Evolutionary conservation across 164 flowering plant species (phyloP).

Genomic region (Umbilicus rupestris): DNA sequence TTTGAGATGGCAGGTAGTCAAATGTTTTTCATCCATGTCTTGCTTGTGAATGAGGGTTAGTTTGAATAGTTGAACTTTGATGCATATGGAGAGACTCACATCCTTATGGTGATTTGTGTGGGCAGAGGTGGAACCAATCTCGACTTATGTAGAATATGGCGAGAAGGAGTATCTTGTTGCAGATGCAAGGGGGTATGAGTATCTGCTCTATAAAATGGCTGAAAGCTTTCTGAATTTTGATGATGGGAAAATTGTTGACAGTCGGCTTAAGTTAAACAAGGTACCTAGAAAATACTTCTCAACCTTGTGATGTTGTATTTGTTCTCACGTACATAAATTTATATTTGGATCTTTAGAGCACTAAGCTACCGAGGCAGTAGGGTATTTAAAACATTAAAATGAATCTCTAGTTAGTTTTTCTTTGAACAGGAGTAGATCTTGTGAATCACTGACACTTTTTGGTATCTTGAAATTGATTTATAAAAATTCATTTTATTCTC

Average conservation of each 20-base stretch:
- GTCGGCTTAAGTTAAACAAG: constrained; percentile 73
- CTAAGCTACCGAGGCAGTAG: neutral
- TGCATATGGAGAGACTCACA: neutral
- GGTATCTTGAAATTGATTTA: neutral
- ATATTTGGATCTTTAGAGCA: too few species aligned
- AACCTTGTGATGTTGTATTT: neutral
- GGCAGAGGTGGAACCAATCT: constrained; percentile 88
- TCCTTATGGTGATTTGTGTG: constrained; percentile 6
- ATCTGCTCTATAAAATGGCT: constrained; percentile 65
- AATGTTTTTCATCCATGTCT: neutral
- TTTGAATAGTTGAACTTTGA: neutral
- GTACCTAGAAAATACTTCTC: constrained; percentile 18
- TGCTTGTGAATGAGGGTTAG: constrained; percentile 11
- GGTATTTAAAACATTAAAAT: neutral
- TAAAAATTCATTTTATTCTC: too few species aligned
- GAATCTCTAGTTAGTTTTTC: neutral
- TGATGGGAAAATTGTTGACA: constrained; percentile 56
- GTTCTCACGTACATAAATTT: neutral
- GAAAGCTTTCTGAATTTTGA: constrained; percentile 51
- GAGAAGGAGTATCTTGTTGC: constrained; percentile 77
- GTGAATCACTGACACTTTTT: neutral
- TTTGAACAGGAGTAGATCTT: neutral
- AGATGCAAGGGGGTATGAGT: constrained; percentile 80
- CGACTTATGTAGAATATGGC: constrained; percentile 71
- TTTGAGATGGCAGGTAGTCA: constrained; percentile 90